Base-by-base conservation (phyloP, 306 rosid species). In the Carpinus fangiana region DNA sequence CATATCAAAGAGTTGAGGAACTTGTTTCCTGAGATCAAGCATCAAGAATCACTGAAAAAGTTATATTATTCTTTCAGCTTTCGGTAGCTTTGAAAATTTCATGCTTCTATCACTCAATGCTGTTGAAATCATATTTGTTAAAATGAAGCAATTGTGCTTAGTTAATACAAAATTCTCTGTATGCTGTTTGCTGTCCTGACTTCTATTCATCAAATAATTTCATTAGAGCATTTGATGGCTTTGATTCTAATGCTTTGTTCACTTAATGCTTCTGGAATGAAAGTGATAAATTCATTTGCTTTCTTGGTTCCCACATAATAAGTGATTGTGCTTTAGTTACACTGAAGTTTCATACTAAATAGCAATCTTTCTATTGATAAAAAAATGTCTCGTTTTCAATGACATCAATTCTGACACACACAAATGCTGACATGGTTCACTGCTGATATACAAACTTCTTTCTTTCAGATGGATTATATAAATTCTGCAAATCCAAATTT, bases 381-480 rank as follows among this genome's bases (percentile, higher is more conserved):
- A 16, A 41, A 55, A 17, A 61, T 28, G 7, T 66, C 50, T 38
- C 38, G 51, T 66, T 66, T 66, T 38, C 26, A 66, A 34, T 64
- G n/a, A 66, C 51, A 18, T 66, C 16, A 41, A 66, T 18, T 38
- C 13, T 12, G 72, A 66, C 23, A 12, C 72, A 36, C 70, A 17
- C 47, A 65, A 62, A 36, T 7, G 14, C 50, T 10, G 26, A 46
- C 18, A 28, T 66, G 47, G 14, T 66, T 66, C 13, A 38, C 26
- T 66, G 72, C 72, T 66, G 72, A 66, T n/a, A 17, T n/a, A 66
- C 41, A 28, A 64, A 41, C 72, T 66, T 66, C 41, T 66, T 41
- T 66, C 23, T 17, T 66, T 41, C 82, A 87, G 87, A 78, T 87
- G 81, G 90, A 73, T 78, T 87, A 73, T 76, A 87, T 87, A 75